A percentile compares a stretch with the other conserved stretches of the same genome.
Conservation (phyloP, 345 rosid genomes). For the Isatis tinctoria region DNA sequence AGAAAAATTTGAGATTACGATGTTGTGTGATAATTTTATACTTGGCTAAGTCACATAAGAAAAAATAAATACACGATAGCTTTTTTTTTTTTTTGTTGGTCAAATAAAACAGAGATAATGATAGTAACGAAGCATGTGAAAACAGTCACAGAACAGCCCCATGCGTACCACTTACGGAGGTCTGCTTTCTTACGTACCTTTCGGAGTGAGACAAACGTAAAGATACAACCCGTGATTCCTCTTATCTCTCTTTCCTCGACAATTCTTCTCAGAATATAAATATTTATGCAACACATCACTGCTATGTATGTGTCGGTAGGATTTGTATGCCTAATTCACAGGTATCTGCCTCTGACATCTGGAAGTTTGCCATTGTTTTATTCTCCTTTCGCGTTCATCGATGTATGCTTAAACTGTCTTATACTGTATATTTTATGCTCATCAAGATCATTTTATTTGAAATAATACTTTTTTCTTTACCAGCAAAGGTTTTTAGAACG, state of each 20-base stretch:
- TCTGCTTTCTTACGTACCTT: slow-evolving; percentile 25
- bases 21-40: too few species aligned
- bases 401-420: background rate
- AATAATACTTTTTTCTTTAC: background rate
- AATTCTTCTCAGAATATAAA: background rate
- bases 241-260: slow-evolving; percentile 2
- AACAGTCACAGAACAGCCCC: background rate
- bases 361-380: slow-evolving; percentile 31
- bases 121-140: slow-evolving; percentile 23
- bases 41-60: too few species aligned
- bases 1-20: too few species aligned
- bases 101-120: slow-evolving; percentile 29
- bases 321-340: slow-evolving; percentile 9
- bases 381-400: slow-evolving; percentile 19
- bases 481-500: background rate
- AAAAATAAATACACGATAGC: too few species aligned
- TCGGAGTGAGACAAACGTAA: slow-evolving; percentile 28
- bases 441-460: background rate
- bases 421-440: background rate
- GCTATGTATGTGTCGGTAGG: slow-evolving; percentile 9
- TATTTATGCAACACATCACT: background rate
- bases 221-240: slow-evolving; percentile 29
- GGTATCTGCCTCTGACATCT: slow-evolving; percentile 27
- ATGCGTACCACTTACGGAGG: slow-evolving; percentile 8
- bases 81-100: too few species aligned